Conservation (phyloP, 768 basidiomycete genomes). For the Xerocomellus amylosporus region DNA sequence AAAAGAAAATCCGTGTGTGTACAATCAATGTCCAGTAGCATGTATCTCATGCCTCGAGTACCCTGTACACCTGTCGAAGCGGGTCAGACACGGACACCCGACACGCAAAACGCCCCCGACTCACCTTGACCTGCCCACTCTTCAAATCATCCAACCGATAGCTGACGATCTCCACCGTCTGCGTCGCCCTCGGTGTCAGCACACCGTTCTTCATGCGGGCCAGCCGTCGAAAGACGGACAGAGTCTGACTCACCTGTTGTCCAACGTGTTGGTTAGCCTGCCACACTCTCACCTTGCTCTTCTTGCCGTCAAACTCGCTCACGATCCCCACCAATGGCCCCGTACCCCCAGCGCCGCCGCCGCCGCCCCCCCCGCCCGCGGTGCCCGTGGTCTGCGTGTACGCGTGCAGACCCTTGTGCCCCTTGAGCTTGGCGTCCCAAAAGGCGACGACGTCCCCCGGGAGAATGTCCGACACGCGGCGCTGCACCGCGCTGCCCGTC, state of each 20-base stretch:
- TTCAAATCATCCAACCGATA: slow-evolving; percentile 90
- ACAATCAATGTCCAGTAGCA: background rate
- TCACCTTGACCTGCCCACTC: slow-evolving; percentile 76
- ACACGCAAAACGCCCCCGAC: background rate
- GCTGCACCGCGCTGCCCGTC: slow-evolving; percentile 61
- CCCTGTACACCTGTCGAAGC: slow-evolving; percentile 36
- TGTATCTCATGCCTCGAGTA: slow-evolving; percentile 36
- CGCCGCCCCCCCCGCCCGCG: slow-evolving; percentile 42
- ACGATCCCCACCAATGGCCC: slow-evolving; percentile 69
- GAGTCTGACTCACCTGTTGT: slow-evolving; percentile 57
- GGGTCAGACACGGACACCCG: slow-evolving; percentile 6
- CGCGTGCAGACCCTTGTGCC: slow-evolving; percentile 70
- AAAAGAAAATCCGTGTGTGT: too few relatives aligned
- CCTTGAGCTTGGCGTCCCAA: slow-evolving; percentile 75
- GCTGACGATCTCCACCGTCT: slow-evolving; percentile 74
- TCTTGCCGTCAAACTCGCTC: slow-evolving; percentile 81
- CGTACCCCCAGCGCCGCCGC: too few relatives aligned
- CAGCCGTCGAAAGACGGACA: slow-evolving; percentile 26
- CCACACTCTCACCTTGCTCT: slow-evolving; percentile 79
- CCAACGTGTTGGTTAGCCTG: slow-evolving; percentile 88
- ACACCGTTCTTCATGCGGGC: slow-evolving; percentile 31
- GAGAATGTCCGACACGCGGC: slow-evolving; percentile 74
- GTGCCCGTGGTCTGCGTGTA: slow-evolving; percentile 62
- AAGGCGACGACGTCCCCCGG: slow-evolving; percentile 82
- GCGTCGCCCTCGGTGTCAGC: slow-evolving; percentile 35